Base-by-base conservation (phyloP, 306 rosid genomes). In the Bauhinia variegata region DNA sequence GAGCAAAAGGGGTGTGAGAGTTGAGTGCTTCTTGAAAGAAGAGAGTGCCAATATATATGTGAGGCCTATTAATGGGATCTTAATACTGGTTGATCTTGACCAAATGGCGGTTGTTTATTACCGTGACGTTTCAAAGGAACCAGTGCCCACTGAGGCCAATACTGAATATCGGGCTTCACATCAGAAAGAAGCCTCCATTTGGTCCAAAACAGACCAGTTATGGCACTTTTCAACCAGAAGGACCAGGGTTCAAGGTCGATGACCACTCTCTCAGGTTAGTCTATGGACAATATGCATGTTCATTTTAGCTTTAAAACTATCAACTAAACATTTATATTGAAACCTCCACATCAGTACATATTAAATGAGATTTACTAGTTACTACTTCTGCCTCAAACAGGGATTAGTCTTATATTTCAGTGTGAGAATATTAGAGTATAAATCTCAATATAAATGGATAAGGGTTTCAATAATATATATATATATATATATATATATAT, bases 11-110 rank as follows among this genome's bases (percentile, higher is more conserved):
- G 60, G 4, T 15, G 1, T 72, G 74, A 72, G 60, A 12, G 1
- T 78, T 0, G 82, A 78, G 71, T 78, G 82, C 8, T 78, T 71
- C 47, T 23, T 66, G 56, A 66, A 12, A n/a, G 11, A 55, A 0
- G 70, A n/a, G n/a, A 66, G 65, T 3, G 55, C 17, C 0, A 78
- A 78, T 5, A 66, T 71, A 0, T 59, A 72, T 11, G 78, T 71
- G 11, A 71, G 82, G 50, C 82, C 78, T 5, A 60, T 78, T 8
- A 72, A 52, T 16, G 82, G 82, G 9, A 78, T 78, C 36, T 5
- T 1, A 1, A 66, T 78, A 0, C 1, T 78, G n/a, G 82, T 28
- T 30, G 70, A 78, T 66, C 16, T 78, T 78, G 71, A 78, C 0
- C 6, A 36, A 4, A 78, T 78, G 82, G 9, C 46, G 70, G 60